Evolutionary conservation across 345 rosid species (phyloP), one percentile per base, ranked within the genome.

Genomic region (Clausena lansium): DNA sequence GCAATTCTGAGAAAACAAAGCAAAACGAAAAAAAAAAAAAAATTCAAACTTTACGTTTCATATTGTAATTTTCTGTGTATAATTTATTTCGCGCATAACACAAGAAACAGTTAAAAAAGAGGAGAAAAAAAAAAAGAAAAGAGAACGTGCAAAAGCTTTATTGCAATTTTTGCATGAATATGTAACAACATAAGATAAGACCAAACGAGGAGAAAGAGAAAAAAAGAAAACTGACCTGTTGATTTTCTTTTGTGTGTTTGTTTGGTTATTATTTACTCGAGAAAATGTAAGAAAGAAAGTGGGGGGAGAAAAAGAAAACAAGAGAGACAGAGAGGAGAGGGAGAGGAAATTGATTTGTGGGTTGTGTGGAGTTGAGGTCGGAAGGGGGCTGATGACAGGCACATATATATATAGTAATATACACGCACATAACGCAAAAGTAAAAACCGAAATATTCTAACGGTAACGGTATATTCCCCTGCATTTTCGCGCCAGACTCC

Each of bases 381-480:
- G 15, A 41, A 15, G 13, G 4, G 50, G 50, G 38, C 10, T 41
- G 50, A 41, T 41, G 50, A 11, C 9, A 39, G 10, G 3, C 15
- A 10, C 0, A 41, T 11, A 1, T 45, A 45, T 3, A 14, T 13
- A 3, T 14, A 3, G n/a, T n/a, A n/a, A 4, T 33, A 33, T 4
- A 39, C 1, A 14, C 4, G 15, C 4, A 50, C 17, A 52, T 52
- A 52, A 52, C 20, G 20, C 20, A 2, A 41, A 7, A n/a, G n/a
- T n/a, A n/a, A 38, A 2, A 39, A 38, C 66, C 7, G 2, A 59
- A 73, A 63, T 74, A 74, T 74, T 47, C 77, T 6, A 22, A 6
- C 38, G 77, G 77, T 6, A 22, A 6, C 38, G 77, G 77, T 45
- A 63, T 74, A 74, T 74, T 74, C 77, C 60, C 77, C 76, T 9